phyloP scores from a whole-genome alignment of 768 basidiomycete genomes.

The Mycena vitilis region DNA sequence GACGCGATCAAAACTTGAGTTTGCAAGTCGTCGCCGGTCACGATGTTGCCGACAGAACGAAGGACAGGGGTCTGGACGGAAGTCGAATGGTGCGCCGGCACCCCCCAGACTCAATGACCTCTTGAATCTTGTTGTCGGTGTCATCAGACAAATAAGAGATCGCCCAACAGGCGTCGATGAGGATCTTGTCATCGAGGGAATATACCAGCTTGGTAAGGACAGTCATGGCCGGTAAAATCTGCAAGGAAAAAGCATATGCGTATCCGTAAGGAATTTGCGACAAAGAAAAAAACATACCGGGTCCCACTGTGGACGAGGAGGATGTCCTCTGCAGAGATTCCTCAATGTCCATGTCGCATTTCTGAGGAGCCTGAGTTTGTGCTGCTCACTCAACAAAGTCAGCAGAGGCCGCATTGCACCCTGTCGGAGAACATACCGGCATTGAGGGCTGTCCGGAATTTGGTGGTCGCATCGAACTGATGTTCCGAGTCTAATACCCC shows the following conservation, averaged over 20 bases:
- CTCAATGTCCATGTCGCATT: slow-evolving; percentile 99
- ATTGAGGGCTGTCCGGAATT: slow-evolving; percentile 99
- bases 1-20: no score
- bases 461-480: slow-evolving; percentile 96
- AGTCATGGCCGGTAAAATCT: slow-evolving; percentile 97
- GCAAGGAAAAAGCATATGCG: slow-evolving; percentile 15
- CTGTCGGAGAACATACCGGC: slow-evolving; percentile 93
- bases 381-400: slow-evolving; percentile 91
- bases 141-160: slow-evolving; percentile 99
- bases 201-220: slow-evolving; percentile 98
- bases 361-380: slow-evolving; percentile 97
- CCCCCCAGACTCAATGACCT: slow-evolving; percentile 98
- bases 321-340: slow-evolving; percentile 99
- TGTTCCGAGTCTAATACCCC: slow-evolving; percentile 93
- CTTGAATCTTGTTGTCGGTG: slow-evolving; percentile 99
- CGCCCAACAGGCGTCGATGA: slow-evolving; percentile 99
- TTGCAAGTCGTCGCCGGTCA: no score
- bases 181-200: slow-evolving; percentile 97
- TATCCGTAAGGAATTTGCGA: slow-evolving; percentile 8
- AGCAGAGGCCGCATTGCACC: slow-evolving; percentile 93
- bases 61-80: slow-evolving; percentile 99
- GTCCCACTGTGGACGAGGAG: slow-evolving; percentile 98
- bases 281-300: slow-evolving; percentile 67
- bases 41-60: slow-evolving; percentile 98
- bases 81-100: slow-evolving; percentile 94